A percentile compares a stretch with the other conserved stretches of the same genome.
phyloP scores from a whole-genome alignment of 768 basidiomycete species.

The Tephrocybe rancida region DNA sequence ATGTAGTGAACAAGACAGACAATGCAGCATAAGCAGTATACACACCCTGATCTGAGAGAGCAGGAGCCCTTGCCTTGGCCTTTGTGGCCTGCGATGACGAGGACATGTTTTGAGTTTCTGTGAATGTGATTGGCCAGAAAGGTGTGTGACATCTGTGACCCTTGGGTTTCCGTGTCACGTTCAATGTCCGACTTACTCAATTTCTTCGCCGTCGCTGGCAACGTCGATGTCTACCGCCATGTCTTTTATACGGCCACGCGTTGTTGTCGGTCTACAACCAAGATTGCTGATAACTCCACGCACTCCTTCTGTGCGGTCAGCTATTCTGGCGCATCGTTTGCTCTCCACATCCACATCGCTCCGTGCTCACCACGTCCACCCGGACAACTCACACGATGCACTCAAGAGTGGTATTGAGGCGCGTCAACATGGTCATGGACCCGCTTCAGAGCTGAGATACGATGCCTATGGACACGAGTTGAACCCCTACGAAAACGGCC shows the following conservation, averaged over 20 bases:
- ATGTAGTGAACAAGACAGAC: constrained; percentile 35
- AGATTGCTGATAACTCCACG: constrained; percentile 38
- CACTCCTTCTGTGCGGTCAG: constrained; percentile 31
- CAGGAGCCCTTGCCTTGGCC: constrained; percentile 57
- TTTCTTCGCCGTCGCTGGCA: constrained; percentile 42
- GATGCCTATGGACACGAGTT: constrained; percentile 53
- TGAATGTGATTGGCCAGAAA: constrained; percentile 48
- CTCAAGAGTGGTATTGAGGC: constrained; percentile 40
- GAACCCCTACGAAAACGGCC: constrained; percentile 76
- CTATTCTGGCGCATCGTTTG: constrained; percentile 50
- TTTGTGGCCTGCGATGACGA: constrained; percentile 57
- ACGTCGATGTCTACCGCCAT: constrained; percentile 46
- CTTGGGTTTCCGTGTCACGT: constrained; percentile 33
- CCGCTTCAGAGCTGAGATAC: constrained; percentile 22
- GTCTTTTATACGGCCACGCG: constrained; percentile 57
- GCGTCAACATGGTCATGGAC: constrained; percentile 27
- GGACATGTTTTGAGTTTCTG: constrained; percentile 36
- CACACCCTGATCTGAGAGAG: constrained; percentile 76
- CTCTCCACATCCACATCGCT: constrained; percentile 46
- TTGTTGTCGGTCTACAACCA: constrained; percentile 54
- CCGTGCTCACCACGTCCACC: constrained; percentile 37
- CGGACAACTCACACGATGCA: constrained; percentile 29
- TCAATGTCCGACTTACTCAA: constrained; percentile 21
- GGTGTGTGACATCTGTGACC: constrained; percentile 33
- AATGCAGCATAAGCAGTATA: constrained; percentile 5